Evolutionary conservation across 1,139 yeast genomes (phyloP).

Genomic region (Pneumocystis canis): DNA sequence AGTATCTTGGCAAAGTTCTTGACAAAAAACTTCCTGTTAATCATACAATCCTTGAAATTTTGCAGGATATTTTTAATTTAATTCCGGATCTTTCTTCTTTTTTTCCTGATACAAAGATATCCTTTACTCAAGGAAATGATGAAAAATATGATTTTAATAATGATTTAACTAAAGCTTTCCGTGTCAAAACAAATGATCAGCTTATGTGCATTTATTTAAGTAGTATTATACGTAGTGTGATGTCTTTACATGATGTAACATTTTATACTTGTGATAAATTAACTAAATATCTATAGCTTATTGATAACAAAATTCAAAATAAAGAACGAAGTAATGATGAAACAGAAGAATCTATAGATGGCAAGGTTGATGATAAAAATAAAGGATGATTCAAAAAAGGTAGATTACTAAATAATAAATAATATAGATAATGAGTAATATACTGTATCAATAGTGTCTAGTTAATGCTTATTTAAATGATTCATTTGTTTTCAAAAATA

Average conservation of each 20-base stretch:
- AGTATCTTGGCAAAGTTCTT: conserved; percentile 63
- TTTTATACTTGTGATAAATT: not conserved
- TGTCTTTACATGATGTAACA: conserved; percentile 69
- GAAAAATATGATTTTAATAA: conserved; percentile 24
- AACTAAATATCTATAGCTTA: conserved; percentile 28
- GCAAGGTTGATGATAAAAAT: not conserved
- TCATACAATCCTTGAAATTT: conserved; percentile 76
- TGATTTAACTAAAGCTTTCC: conserved; percentile 57
- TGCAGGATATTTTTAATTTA: conserved; percentile 87
- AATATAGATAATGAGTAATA: not conserved
- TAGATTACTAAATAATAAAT: not conserved
- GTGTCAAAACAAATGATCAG: conserved; percentile 87
- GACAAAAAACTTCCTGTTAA: conserved; percentile 66
- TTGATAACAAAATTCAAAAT: conserved; percentile 85
- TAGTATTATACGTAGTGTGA: conserved; percentile 80
- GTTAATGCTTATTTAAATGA: not conserved
- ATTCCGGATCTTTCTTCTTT: conserved; percentile 61
- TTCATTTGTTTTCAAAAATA: not conserved
- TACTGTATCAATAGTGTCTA: not conserved
- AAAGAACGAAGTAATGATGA: not conserved
- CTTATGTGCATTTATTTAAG: conserved; percentile 85
- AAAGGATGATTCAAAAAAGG: not conserved
- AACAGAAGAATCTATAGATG: not conserved
- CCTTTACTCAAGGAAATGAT: conserved; percentile 13
- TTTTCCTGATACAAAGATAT: conserved; percentile 8